Evolutionary conservation across 495 filamentous ascomycete species (phyloP).

Genomic region (Penicillium atrosanguineum): DNA sequence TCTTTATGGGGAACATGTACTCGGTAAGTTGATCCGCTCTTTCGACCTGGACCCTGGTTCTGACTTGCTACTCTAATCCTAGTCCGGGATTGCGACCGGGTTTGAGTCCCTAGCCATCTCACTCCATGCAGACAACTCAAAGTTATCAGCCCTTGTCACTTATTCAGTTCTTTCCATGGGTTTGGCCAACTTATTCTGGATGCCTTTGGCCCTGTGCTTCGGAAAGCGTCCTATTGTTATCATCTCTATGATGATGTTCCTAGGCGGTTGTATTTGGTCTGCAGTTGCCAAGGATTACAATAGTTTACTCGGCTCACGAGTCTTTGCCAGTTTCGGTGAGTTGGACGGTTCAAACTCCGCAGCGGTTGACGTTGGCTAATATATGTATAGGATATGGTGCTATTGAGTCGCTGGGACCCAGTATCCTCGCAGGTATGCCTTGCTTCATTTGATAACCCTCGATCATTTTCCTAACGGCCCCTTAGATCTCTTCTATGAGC

Average conservation of each 20-base stretch:
- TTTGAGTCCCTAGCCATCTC: slow-evolving; percentile 33
- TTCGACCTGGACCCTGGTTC: background rate
- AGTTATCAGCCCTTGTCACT: slow-evolving; percentile 28
- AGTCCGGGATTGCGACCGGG: slow-evolving; percentile 35
- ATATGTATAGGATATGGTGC: slow-evolving; percentile 21
- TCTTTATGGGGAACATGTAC: slow-evolving; percentile 43
- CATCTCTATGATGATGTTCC: slow-evolving; percentile 37
- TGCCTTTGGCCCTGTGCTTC: slow-evolving; percentile 47
- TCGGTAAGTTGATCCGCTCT: slow-evolving; percentile 12
- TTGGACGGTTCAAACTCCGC: background rate
- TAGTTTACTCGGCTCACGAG: slow-evolving; percentile 27
- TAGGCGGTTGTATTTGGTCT: slow-evolving; percentile 37
- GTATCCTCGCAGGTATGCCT: slow-evolving; percentile 34
- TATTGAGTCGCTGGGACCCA: slow-evolving; percentile 38
- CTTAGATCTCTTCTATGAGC: slow-evolving; percentile 35
- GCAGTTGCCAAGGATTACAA: slow-evolving; percentile 28
- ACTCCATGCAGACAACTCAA: slow-evolving; percentile 23
- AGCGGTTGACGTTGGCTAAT: background rate
- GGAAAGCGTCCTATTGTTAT: slow-evolving; percentile 47
- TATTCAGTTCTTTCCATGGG: slow-evolving; percentile 39
- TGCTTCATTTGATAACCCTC: background rate
- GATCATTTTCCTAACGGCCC: background rate
- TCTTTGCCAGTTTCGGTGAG: slow-evolving; percentile 35
- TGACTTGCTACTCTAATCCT: background rate
- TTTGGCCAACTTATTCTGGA: slow-evolving; percentile 45